These are phyloP conservation scores for Marasmius tenuissimus DNA, from an alignment of 1,284 basidiomycete species.

Conservation along the genomic window DNA sequence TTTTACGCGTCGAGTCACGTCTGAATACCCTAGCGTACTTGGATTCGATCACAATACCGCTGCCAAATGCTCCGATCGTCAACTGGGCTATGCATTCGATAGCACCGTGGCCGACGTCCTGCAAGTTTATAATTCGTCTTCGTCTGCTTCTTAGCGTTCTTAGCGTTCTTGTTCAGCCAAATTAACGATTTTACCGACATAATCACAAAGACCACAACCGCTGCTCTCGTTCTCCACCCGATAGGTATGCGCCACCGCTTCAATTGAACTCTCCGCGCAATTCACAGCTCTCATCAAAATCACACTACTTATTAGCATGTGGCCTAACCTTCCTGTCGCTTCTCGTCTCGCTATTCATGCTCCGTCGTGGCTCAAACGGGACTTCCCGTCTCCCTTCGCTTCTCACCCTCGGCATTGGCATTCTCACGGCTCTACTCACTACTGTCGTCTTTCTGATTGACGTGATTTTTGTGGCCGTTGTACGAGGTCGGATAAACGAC, in stretches of 20 bases:
- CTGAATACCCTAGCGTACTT: slow-evolving; percentile 32
- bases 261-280: neutral
- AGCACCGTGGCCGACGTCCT: slow-evolving; percentile 41
- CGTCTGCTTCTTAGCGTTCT: slow-evolving; percentile 11
- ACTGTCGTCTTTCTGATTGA: slow-evolving; percentile 56
- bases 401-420: slow-evolving; percentile 30
- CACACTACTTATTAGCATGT: slow-evolving; percentile 36
- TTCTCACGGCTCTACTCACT: slow-evolving; percentile 42
- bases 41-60: slow-evolving; percentile 35
- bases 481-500: slow-evolving; percentile 40
- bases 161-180: slow-evolving; percentile 21
- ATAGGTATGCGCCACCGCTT: slow-evolving; percentile 37
- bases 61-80: slow-evolving; percentile 42
- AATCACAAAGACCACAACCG: slow-evolving; percentile 37
- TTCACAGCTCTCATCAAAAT: neutral
- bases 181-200: slow-evolving; percentile 35
- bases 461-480: slow-evolving; percentile 47
- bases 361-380: slow-evolving; percentile 37
- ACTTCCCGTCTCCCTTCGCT: slow-evolving; percentile 33
- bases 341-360: slow-evolving; percentile 45
- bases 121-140: slow-evolving; percentile 31
- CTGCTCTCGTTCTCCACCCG: slow-evolving; percentile 37
- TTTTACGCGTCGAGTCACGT: slow-evolving; percentile 17
- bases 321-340: slow-evolving; percentile 53
- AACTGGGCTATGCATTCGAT: slow-evolving; percentile 56